These are phyloP conservation scores for Saturnispora kantuleensis DNA, from an alignment of 805 yeast species.

Conservation along the genomic window DNA sequence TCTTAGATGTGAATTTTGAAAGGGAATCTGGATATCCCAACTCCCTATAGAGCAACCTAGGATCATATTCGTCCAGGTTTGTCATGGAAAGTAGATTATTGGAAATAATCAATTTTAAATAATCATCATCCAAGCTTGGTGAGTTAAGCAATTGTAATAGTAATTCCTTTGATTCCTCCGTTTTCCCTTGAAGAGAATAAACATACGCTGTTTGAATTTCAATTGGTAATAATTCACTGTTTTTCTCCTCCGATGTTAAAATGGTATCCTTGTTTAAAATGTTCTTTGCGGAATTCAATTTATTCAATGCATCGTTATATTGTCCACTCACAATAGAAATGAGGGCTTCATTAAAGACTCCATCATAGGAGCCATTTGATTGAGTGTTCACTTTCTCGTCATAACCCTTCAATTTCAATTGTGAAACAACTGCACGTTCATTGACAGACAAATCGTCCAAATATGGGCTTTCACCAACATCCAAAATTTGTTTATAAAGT, in stretches of 20 bases:
- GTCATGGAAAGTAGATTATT: conserved; percentile 34
- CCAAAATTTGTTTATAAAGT: conserved; percentile 35
- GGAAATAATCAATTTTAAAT: conserved; percentile 32
- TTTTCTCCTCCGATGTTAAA: conserved; percentile 36
- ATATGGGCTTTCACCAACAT: conserved; percentile 21
- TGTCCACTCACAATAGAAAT: conserved; percentile 36
- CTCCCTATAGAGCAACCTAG: conserved; percentile 24
- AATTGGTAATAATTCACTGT: conserved; percentile 50
- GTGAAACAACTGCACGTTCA: conserved; percentile 60
- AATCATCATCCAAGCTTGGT: conserved; percentile 23
- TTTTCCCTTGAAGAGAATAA: conserved; percentile 30
- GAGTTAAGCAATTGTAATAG: too few species aligned
- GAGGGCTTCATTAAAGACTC: conserved; percentile 49
- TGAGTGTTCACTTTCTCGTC: background rate
- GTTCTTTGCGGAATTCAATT: conserved; percentile 25
- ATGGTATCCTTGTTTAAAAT: conserved; percentile 29
- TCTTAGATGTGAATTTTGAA: conserved; percentile 21
- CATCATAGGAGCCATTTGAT: conserved; percentile 37
- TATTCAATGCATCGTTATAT: conserved; percentile 29
- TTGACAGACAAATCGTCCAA: conserved; percentile 47
- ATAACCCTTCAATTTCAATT: conserved; percentile 19
- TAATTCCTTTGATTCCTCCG: conserved; percentile 23
- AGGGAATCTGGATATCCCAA: conserved; percentile 24
- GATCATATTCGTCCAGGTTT: conserved; percentile 8
- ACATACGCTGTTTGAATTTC: conserved; percentile 50